phyloP scores from a whole-genome alignment of 495 filamentous ascomycete species.

The Penicillium arizonense region DNA sequence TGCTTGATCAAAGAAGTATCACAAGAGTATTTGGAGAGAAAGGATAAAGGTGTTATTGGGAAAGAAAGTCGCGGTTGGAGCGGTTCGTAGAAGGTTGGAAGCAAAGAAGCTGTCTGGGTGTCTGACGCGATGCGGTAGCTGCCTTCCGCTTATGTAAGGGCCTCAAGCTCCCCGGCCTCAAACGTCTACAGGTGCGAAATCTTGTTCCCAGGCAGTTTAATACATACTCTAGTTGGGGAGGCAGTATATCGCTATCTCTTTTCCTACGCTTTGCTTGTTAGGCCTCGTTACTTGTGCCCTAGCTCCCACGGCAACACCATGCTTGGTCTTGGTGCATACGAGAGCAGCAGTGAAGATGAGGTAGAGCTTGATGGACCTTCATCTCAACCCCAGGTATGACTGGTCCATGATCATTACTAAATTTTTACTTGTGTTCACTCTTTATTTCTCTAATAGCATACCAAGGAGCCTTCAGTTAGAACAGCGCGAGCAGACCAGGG shows the following conservation, averaged over 20 bases:
- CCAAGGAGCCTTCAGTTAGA: background rate
- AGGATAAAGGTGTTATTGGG: constrained; percentile 2
- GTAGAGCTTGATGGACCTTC: constrained; percentile 24
- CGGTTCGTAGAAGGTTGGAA: constrained; percentile 10
- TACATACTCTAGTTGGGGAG: no score
- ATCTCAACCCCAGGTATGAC: constrained; percentile 19
- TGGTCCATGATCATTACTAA: background rate
- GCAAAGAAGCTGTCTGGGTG: constrained; percentile 13
- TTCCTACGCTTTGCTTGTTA: background rate
- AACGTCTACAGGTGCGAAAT: no score
- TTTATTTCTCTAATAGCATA: background rate
- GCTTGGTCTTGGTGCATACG: constrained; percentile 69
- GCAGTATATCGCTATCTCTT: no score
- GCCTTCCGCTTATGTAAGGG: constrained; percentile 42
- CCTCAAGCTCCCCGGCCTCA: no score
- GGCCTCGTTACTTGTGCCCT: background rate
- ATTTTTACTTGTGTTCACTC: background rate
- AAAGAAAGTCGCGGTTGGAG: constrained; percentile 6
- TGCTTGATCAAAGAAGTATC: background rate
- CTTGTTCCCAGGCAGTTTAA: no score
- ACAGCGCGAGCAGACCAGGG: constrained; percentile 9
- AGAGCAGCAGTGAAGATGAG: constrained; percentile 77
- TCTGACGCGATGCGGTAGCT: constrained; percentile 45
- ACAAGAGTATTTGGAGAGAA: background rate
- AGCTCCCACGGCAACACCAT: constrained; percentile 36